Percentiles rank a stretch among this genome's conserved stretches.
phyloP scores from a whole-genome alignment of 176 grass and related monocot genomes.

The barley (Hordeum vulgare) region MorexV3_pseudomolecules_assembly NC_058524.1:113495888-113496387 shows the following conservation, averaged over 20 bases:
- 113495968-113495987: background rate
- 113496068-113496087: background rate
- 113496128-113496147: background rate
- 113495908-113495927: background rate
- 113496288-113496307: background rate
- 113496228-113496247: background rate
- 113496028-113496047: background rate
- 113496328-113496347: background rate
- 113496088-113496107: background rate
- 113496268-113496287: background rate
- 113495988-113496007: background rate
- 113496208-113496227: background rate
- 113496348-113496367: background rate
- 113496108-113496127: background rate
- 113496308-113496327: background rate
- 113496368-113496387: too few species aligned
- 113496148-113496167: background rate
- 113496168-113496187: background rate
- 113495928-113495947: background rate
- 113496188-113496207: background rate
- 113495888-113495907: too few species aligned
- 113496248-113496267: background rate
- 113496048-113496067: background rate
- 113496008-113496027: too few species aligned
- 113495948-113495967: background rate